These are phyloP conservation scores for Nigrospora sphaerica DNA, from an alignment of 2,329 filamentous ascomycete species.

Conservation along the genomic window DNA sequence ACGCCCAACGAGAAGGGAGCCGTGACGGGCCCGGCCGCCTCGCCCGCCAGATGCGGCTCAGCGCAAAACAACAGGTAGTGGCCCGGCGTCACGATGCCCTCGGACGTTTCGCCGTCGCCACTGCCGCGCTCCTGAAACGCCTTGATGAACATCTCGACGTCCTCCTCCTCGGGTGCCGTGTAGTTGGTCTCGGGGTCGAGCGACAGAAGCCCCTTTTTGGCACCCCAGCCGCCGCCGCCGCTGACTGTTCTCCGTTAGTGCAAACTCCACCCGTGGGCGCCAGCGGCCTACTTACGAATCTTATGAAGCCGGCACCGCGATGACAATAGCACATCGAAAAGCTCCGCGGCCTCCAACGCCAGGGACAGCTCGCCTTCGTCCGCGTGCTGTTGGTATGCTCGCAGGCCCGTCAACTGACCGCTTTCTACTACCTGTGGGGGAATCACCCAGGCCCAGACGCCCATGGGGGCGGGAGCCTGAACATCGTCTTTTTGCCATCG, in stretches of 20 bases:
- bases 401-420: conserved; percentile 11
- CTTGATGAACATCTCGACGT: conserved; percentile 46
- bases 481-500: conserved; percentile 11
- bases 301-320: conserved; percentile 38
- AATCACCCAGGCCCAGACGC: conserved; percentile 68
- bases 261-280: neutral
- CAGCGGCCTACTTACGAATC: conserved; percentile 29
- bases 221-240: conserved; percentile 79
- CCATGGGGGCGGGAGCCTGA: conserved; percentile 34
- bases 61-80: conserved; percentile 63
- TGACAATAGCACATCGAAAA: conserved; percentile 27
- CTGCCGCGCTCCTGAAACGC: conserved; percentile 31
- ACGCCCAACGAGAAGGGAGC: conserved; percentile 15
- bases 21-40: conserved; percentile 3
- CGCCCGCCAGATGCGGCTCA: conserved; percentile 16
- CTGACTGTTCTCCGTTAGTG: conserved; percentile 45
- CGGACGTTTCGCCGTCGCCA: conserved; percentile 25
- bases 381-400: conserved; percentile 13
- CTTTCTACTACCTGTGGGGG: conserved; percentile 29
- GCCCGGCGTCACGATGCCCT: conserved; percentile 54
- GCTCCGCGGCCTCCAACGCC: conserved; percentile 15
- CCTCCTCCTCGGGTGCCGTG: conserved; percentile 39
- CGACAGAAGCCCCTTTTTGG: conserved; percentile 71
- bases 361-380: conserved; percentile 16
- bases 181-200: conserved; percentile 63